Conservation (phyloP, 2,329 filamentous ascomycete species). For the Phialemoniopsis sp. region DNA sequence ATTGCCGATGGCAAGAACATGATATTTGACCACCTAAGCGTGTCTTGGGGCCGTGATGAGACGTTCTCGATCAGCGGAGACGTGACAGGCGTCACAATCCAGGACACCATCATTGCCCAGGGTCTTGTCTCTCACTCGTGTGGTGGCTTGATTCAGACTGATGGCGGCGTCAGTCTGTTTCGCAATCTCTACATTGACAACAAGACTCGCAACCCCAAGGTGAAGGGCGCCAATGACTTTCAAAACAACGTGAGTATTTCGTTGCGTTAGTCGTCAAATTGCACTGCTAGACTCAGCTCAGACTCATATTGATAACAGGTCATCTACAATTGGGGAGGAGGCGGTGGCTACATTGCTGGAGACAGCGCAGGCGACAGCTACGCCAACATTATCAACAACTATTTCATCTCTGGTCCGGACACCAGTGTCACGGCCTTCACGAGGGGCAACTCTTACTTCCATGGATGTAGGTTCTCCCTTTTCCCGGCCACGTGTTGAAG, state of each 20-base stretch:
- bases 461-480: constrained; percentile 33
- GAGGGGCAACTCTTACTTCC: constrained; percentile 49
- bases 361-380: constrained; percentile 40
- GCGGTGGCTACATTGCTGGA: constrained; percentile 50
- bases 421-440: constrained; percentile 47
- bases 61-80: constrained; percentile 47
- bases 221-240: constrained; percentile 53
- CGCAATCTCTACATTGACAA: constrained; percentile 54
- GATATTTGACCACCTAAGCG: constrained; percentile 52
- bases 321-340: constrained; percentile 51
- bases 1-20: constrained; percentile 49
- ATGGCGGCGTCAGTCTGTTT: constrained; percentile 44
- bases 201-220: constrained; percentile 53
- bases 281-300: background rate
- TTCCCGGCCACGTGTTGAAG: background rate
- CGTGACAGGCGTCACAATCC: constrained; percentile 43
- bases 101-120: constrained; percentile 49
- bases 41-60: constrained; percentile 52
- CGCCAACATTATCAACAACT: constrained; percentile 51
- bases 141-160: constrained; percentile 45
- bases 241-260: constrained; percentile 29
- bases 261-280: background rate
- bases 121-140: constrained; percentile 49
- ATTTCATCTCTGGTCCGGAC: constrained; percentile 50
- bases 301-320: constrained; percentile 39